Evolutionary conservation across 768 basidiomycete genomes (phyloP), one percentile per base, ranked within the genome.

Genomic region (Boletus tylopilopsis): DNA sequence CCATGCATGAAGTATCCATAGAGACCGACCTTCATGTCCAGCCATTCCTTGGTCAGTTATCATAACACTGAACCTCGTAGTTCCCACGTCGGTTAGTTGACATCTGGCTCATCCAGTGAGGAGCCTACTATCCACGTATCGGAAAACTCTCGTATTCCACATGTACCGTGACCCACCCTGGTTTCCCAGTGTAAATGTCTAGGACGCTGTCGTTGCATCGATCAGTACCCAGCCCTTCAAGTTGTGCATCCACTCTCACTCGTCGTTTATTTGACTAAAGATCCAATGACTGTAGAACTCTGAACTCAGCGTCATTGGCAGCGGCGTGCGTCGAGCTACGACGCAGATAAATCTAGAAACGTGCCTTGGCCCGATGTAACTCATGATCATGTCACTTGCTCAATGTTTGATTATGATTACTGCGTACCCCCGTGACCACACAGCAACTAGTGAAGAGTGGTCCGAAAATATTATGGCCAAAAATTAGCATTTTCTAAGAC

Each of bases 211-310:
- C 21, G 27, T 45, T n/a, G n/a, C 21, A 54, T 50, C 41, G 27
- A 53, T 42, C 38, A 49, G 32, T 36, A 32, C 49, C n/a, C n/a
- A n/a, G n/a, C n/a, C n/a, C n/a, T n/a, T n/a, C n/a, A n/a, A n/a
- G n/a, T 22, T 57, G 63, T 65, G 19, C 46, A 58, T 64, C 27
- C 29, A 34, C 34, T 10, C n/a, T 33, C 29, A 23, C 23, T 58
- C 16, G 6, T 41, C 45, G n/a, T 18, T 40, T 32, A 35, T 21
- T 49, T 49, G 45, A 50, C 42, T 19, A 22, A 18, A 13, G 23
- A 34, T 34, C 16, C 27, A 36, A 49, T 39, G 21, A 27, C 36
- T 13, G 13, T 39, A 57, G 57, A 45, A 25, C 46, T 41, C 24
- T 41, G 16, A 45, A 27, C 35, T 36, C 44, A 27, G 25, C 30